Evolutionary conservation across 2,329 filamentous ascomycete genomes (phyloP), one percentile per base, ranked within the genome.

Genomic region (Trichophyton benhamiae): DNA sequence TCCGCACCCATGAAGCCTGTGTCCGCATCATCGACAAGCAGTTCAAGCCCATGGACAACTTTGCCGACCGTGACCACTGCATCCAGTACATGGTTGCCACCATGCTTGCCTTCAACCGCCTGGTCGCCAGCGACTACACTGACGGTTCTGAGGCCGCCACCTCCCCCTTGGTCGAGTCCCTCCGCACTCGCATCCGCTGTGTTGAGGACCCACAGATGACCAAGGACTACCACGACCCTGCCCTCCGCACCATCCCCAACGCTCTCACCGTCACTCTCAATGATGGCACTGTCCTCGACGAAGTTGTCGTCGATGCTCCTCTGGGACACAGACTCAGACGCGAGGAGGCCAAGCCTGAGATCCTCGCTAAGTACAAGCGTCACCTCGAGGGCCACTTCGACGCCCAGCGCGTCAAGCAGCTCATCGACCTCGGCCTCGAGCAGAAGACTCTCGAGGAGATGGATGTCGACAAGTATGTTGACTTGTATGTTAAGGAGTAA

Each of bases 21-120:
- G 85, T 99, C 73, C 91, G 94, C 71, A 99, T 99, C 78, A 99
- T 99, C 71, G 94, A 99, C 84, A 99, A 99, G 83, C 94, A 99
- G 79, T 95, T 96, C 83, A 97, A 96, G 84, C 87, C 91, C 69
- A 95, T 99, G 89, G 91, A 96, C 82, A 99, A 99, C 85, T 99
- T 97, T 72, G 94, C 94, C 72, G 94, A 99, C 79, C 91, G 94
- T 72, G 94, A 99, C 78, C 94, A 99, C 83, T 99, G 94, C 79
- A 92, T 99, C 68, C 94, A 97, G 76, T 99, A 99, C 84, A 99
- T 99, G 94, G 89, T 90, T 72, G 82, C 91, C 66, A 91, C 90
- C 71, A 97, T 97, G 91, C 87, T 99, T 68, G 87, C 88, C 67
- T 97, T 92, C 77, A 90, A 94, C 75, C 91, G 94, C 67, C 87